Evolutionary conservation across 2,329 filamentous ascomycete species (phyloP).

Genomic region (Nemania bipapillata): DNA sequence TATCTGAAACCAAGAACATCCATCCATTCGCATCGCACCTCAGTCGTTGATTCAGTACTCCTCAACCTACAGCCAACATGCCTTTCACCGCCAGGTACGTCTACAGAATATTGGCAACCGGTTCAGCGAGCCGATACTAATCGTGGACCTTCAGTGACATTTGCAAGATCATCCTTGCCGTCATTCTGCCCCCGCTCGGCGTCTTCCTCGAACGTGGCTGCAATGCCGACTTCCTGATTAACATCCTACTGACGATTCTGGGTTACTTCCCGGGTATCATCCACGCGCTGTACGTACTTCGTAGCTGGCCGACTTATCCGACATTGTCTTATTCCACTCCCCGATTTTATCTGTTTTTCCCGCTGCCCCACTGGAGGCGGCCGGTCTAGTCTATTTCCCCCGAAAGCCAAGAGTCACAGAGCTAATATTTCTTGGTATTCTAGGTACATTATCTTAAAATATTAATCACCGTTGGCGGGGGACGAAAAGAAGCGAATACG

Average conservation of each 20-base stretch:
- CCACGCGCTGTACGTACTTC: constrained; percentile 77
- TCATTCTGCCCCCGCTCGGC: constrained; percentile 80
- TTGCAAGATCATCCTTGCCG: constrained; percentile 77
- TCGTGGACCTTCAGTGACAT: constrained; percentile 58
- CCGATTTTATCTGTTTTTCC: constrained; percentile 22
- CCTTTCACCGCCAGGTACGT: constrained; percentile 69
- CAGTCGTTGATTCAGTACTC: background rate
- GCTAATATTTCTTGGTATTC: constrained; percentile 34
- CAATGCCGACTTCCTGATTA: constrained; percentile 80
- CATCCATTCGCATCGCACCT: background rate
- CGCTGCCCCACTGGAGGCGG: constrained; percentile 31
- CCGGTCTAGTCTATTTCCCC: constrained; percentile 28
- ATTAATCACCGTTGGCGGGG: constrained; percentile 60
- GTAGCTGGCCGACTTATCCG: constrained; percentile 24
- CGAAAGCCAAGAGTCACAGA: constrained; percentile 9
- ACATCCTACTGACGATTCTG: constrained; percentile 78
- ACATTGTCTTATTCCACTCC: background rate
- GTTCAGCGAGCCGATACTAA: constrained; percentile 6
- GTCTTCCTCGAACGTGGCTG: constrained; percentile 86
- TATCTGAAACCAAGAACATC: background rate
- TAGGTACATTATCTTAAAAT: constrained; percentile 82
- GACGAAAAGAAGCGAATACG: constrained; percentile 2
- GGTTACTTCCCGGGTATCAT: constrained; percentile 79
- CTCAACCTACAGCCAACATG: constrained; percentile 54
- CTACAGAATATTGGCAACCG: too few species aligned